phyloP scores from a whole-genome alignment of 2,329 filamentous ascomycete genomes.

The Ophiocordyceps camponoti-floridani region DNA sequence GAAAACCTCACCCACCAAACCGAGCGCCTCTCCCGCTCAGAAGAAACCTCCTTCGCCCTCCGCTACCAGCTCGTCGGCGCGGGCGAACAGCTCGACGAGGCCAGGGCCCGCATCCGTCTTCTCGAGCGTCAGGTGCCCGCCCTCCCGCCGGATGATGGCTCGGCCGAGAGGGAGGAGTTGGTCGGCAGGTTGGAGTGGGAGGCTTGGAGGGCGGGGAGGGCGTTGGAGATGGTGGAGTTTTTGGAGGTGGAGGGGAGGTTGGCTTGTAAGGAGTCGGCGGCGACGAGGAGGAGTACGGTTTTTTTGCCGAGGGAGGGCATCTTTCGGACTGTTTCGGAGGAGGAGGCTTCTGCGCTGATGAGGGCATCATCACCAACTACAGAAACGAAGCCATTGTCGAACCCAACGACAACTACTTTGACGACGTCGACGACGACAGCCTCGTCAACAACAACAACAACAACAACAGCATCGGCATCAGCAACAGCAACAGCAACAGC shows the following conservation, averaged over 20 bases:
- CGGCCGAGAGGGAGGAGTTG: slow-evolving; percentile 42
- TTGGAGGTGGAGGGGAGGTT: slow-evolving; percentile 58
- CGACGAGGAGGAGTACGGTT: slow-evolving; percentile 9
- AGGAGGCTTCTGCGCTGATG: slow-evolving; percentile 28
- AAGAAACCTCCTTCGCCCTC: slow-evolving; percentile 52
- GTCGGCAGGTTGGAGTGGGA: slow-evolving; percentile 35
- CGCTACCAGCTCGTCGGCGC: slow-evolving; percentile 46
- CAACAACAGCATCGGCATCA: background rate
- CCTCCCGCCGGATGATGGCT: slow-evolving; percentile 44
- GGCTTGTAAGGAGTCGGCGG: slow-evolving; percentile 19
- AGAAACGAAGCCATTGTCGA: too few species aligned
- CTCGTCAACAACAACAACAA: background rate
- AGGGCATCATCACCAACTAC: slow-evolving; percentile 8
- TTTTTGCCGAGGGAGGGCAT: slow-evolving; percentile 45
- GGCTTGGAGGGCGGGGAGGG: slow-evolving; percentile 46
- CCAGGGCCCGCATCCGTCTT: too few species aligned
- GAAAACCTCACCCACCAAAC: slow-evolving; percentile 45
- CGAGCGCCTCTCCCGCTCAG: slow-evolving; percentile 38
- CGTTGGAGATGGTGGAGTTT: slow-evolving; percentile 58
- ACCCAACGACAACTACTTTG: too few species aligned
- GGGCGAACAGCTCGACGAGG: slow-evolving; percentile 48
- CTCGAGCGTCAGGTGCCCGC: too few species aligned
- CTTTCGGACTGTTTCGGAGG: slow-evolving; percentile 40
- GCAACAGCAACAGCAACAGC: background rate
- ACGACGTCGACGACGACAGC: slow-evolving; percentile 5